Percentiles rank a stretch among this genome's conserved stretches.
phyloP scores from a whole-genome alignment of 179 eudicot species.

The Vitellaria paradoxa region DNA sequence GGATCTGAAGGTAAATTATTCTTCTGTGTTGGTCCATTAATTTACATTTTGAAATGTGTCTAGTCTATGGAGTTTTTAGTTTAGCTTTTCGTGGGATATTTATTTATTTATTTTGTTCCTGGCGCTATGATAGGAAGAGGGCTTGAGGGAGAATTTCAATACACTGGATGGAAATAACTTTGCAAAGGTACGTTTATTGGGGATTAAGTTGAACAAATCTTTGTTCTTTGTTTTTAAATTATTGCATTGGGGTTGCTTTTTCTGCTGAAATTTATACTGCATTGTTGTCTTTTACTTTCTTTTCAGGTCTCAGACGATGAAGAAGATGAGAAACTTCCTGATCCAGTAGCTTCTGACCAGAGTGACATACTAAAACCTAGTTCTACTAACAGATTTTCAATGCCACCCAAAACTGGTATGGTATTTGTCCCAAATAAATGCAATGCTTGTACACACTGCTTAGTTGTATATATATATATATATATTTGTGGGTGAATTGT shows the following conservation, averaged over 20 bases:
- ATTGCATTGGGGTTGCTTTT: neutral
- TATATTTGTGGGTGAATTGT: neutral
- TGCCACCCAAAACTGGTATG: conserved; percentile 61
- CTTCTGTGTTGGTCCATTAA: neutral
- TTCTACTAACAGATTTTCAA: conserved; percentile 28
- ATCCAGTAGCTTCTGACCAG: conserved; percentile 42
- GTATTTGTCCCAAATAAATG: neutral
- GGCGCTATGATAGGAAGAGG: conserved; percentile 52
- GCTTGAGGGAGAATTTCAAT: conserved; percentile 53
- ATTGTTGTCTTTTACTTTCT: conserved; percentile 3
- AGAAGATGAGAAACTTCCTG: conserved; percentile 53
- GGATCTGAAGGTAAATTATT: conserved; percentile 52
- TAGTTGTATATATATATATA: neutral
- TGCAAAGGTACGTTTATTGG: conserved; percentile 39
- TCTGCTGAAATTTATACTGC: conserved; percentile 2
- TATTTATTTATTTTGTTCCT: neutral
- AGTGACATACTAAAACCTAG: conserved; percentile 35
- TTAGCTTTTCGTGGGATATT: neutral
- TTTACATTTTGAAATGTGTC: too few species aligned
- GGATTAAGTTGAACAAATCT: neutral
- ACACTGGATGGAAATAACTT: conserved; percentile 29
- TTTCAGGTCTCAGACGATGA: conserved; percentile 53
- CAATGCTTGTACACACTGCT: neutral
- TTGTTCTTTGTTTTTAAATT: too few species aligned
- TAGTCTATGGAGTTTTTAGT: neutral